Base-by-base conservation (phyloP, 2,329 filamentous ascomycete genomes). In the Ophiostoma ulmi region DNA sequence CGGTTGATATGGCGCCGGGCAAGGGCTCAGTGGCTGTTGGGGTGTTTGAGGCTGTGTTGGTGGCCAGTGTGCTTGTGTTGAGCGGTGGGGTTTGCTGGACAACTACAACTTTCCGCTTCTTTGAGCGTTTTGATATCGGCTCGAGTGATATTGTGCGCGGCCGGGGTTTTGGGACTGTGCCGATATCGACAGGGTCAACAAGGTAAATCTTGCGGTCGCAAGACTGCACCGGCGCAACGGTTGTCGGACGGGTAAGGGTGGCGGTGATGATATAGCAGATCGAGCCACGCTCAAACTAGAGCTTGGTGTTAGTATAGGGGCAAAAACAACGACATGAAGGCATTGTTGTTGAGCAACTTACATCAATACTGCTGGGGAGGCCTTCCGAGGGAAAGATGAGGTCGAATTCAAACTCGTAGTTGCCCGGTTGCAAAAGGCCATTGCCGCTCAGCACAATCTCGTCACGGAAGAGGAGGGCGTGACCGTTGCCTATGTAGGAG, bases 331-430 rank as follows among this genome's bases (percentile, higher is more conserved):
- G 35, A 2, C 22, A 31, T 63, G 11, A 35, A 35, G n/a, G 11
- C 48, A 26, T 39, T 44, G 10, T 44, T 44, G 39, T 17, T 6
- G 14, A 13, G 26, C 22, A 14, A 65, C 35, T 13, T 65, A 65
- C 94, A 81, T 97, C 94, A 77, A 99, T 94, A 79, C 94, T 97
- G 80, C 92, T 97, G n/a, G 92, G 92, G 72, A 95, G 80, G 5
- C 75, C 74, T 36, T 76, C 74, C 14, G 74, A 35, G 3, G 78
- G 79, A 52, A 80, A 80, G 65, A 79, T 72, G 35, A 80, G 78
- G 65, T 80, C 77, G 11, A 80, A 80, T 72, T 91, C 88, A 79
- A 95, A 95, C 78, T 93, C 89, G 77, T 93, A 94, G 75, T 87
- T 86, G 55, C 91, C 90, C 66, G 90, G 85, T 69, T 91, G 88